These are phyloP conservation scores for Geotrichum klebahnii DNA, from an alignment of 1,139 yeast genomes.

Conservation along the genomic window DNA sequence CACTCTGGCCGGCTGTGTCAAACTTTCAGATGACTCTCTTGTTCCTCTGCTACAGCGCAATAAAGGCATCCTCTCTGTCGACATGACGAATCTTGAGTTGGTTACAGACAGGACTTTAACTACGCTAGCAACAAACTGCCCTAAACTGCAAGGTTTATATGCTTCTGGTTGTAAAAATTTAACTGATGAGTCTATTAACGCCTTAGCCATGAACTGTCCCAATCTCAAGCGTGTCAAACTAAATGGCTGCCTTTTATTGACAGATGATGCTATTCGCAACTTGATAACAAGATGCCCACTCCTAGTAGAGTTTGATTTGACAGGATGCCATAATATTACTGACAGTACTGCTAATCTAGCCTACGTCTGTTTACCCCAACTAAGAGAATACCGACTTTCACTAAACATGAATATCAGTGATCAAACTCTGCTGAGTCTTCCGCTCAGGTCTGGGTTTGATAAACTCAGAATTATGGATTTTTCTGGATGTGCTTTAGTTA, in stretches of 20 bases:
- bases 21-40: conserved; percentile 59
- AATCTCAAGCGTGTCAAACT: conserved; percentile 78
- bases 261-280: conserved; percentile 61
- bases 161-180: conserved; percentile 79
- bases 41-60: conserved; percentile 61
- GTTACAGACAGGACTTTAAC: conserved; percentile 63
- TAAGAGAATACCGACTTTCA: conserved; percentile 83
- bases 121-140: conserved; percentile 72
- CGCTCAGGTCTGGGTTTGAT: conserved; percentile 40
- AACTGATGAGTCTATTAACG: conserved; percentile 60
- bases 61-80: conserved; percentile 74
- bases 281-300: conserved; percentile 69
- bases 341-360: conserved; percentile 57
- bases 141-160: conserved; percentile 79
- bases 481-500: conserved; percentile 76
- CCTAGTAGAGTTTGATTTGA: conserved; percentile 85
- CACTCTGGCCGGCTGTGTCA: conserved; percentile 75
- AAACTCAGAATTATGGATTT: conserved; percentile 75
- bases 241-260: conserved; percentile 63
- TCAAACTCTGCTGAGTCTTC: conserved; percentile 41
- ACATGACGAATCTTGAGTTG: conserved; percentile 71
- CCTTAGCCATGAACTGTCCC: conserved; percentile 60
- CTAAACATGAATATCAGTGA: conserved; percentile 70
- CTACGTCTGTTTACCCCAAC: conserved; percentile 60
- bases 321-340: conserved; percentile 69